phyloP scores from a whole-genome alignment of 768 basidiomycete species.

The Auriscalpium orientale region DNA sequence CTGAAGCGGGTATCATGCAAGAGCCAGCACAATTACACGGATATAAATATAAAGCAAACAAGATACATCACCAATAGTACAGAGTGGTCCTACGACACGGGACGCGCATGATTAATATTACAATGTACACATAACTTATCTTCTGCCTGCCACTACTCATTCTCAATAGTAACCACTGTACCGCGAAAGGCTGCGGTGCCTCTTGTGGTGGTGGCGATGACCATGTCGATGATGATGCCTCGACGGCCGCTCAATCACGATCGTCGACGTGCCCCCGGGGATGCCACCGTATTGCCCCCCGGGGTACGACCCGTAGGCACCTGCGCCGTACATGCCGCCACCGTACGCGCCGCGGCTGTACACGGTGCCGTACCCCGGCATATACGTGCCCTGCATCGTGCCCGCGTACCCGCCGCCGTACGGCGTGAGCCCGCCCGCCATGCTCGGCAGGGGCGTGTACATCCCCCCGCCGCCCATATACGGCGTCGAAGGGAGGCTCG shows the following conservation, averaged over 20 bases:
- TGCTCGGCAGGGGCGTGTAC: background rate
- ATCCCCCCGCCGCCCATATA: background rate
- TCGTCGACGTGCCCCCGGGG: background rate
- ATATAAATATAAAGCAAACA: too few relatives aligned
- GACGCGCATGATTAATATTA: too few relatives aligned
- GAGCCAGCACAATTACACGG: too few relatives aligned
- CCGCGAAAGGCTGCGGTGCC: slow-evolving; percentile 12
- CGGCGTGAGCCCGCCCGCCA: background rate
- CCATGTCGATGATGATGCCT: background rate
- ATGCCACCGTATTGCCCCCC: background rate
- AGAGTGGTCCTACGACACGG: too few relatives aligned
- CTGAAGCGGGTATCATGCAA: too few relatives aligned
- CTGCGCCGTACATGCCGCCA: background rate
- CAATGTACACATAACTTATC: too few relatives aligned
- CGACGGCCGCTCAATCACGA: background rate
- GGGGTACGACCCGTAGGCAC: background rate
- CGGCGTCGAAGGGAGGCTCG: background rate
- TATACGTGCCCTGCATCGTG: background rate
- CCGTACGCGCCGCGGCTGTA: background rate
- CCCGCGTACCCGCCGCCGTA: background rate
- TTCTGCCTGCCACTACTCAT: too few relatives aligned
- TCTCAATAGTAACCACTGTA: background rate
- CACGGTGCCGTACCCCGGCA: background rate
- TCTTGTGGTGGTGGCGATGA: slow-evolving; percentile 3
- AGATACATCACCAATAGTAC: too few relatives aligned